Conservation (phyloP, 176 grass and related monocot species). For the Coix lacrymajobi region DNA sequence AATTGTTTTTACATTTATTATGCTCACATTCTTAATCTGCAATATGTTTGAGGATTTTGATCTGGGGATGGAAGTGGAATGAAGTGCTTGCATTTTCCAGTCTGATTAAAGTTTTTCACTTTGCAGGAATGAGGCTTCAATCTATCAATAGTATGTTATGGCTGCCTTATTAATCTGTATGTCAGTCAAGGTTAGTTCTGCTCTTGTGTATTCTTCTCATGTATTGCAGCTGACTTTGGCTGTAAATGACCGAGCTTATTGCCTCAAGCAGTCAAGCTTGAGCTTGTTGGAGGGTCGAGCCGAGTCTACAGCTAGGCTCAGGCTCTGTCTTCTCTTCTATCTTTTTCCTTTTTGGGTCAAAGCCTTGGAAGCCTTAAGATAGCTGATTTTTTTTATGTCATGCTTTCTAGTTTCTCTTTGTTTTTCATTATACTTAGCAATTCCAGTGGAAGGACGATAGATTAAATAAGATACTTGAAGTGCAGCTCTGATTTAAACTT, state of each 20-base stretch:
- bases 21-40: background rate
- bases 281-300: background rate
- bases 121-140: constrained; percentile 79
- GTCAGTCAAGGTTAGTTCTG: constrained; percentile 69
- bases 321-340: background rate
- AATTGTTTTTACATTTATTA: background rate
- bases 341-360: background rate
- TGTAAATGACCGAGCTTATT: background rate
- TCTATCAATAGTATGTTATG: constrained; percentile 89
- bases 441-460: background rate
- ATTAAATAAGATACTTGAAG: constrained; percentile 8
- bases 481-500: background rate
- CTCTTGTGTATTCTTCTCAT: background rate
- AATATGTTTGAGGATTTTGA: background rate
- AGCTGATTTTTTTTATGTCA: background rate
- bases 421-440: background rate
- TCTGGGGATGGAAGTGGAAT: background rate
- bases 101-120: constrained; percentile 27
- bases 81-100: background rate
- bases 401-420: background rate
- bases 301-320: background rate
- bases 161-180: constrained; percentile 88
- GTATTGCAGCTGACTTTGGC: background rate
- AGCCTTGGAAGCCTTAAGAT: background rate
- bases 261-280: background rate